Base-by-base conservation (phyloP, 495 filamentous ascomycete species). In the Astrothelium macrocarpum region DNA sequence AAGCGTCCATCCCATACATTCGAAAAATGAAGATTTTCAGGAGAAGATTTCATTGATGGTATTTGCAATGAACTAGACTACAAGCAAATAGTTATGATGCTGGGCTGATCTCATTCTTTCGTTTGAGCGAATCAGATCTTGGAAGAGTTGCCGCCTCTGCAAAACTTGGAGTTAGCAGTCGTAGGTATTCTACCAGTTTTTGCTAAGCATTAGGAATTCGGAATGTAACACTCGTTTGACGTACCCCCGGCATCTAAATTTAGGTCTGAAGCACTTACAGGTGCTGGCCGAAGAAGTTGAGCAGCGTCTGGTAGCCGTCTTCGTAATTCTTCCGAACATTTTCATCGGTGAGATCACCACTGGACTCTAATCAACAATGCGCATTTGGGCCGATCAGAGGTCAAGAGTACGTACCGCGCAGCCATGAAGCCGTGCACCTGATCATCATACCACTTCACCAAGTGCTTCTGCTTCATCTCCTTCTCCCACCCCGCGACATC, bases 341-440 rank as follows among this genome's bases (percentile, higher is more conserved):
- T 5, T 76, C 76, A 67, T 95, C 76, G 62, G 85, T 81, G 42
- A 95, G 71, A 71, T 94, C 80, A 25, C 77, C 79, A 28, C 77
- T 73, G 32, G 25, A 26, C 11, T 28, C 26, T n/a, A 2, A 18
- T 43, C 26, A 53, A 18, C 43, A 23, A 20, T 23, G 28, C 16
- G 12, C 16, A 25, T 28, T 11, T 14, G 53, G 45, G 28, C 26
- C 16, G 23, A 56, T 9, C 7, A 29, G 11, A 49, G 36, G 56
- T 60, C 10, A n/a, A n/a, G n/a, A 43, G 16, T 10, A 63, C 70
- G 60, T 53, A 71, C 63, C 89, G 78, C 4, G 91, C 91, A 23
- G 88, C 90, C 91, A 96, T 95, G 84, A 86, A 96, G 32, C 91
- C 91, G 76, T 96, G 91, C 58, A 95, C 82, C 81, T 95, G 90